A percentile compares a stretch with the other conserved stretches of the same genome.
Evolutionary conservation across 2,329 filamentous ascomycete species (phyloP).

Genomic region (Fusarium transvaalense): DNA sequence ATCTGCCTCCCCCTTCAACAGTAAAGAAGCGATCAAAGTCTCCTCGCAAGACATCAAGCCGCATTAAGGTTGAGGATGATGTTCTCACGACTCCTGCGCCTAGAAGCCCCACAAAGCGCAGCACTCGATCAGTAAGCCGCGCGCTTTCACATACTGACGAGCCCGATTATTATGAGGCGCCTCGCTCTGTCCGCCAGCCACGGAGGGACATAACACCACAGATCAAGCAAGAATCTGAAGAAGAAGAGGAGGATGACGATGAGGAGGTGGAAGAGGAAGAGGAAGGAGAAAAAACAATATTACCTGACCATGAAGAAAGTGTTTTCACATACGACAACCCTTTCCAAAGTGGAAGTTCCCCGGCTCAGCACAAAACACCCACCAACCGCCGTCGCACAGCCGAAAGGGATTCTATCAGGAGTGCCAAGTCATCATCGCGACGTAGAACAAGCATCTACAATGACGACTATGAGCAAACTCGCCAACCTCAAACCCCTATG

Average conservation of each 20-base stretch:
- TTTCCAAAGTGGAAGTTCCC: slow-evolving; percentile 86
- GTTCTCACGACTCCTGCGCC: slow-evolving; percentile 55
- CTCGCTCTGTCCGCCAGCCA: slow-evolving; percentile 62
- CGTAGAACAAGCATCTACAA: slow-evolving; percentile 57
- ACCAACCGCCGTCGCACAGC: slow-evolving; percentile 64
- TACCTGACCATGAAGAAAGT: slow-evolving; percentile 61
- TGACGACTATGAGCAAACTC: slow-evolving; percentile 52
- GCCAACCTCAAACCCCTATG: slow-evolving; percentile 46
- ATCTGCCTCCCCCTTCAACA: slow-evolving; percentile 63
- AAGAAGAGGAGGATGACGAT: slow-evolving; percentile 56
- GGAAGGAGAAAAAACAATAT: slow-evolving; percentile 50
- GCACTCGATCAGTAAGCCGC: slow-evolving; percentile 65
- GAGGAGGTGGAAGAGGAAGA: slow-evolving; percentile 53
- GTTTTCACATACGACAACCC: slow-evolving; percentile 92
- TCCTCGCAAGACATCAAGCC: slow-evolving; percentile 65
- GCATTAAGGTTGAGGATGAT: slow-evolving; percentile 66
- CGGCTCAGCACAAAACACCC: slow-evolving; percentile 64
- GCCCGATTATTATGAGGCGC: slow-evolving; percentile 55
- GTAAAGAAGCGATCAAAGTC: slow-evolving; percentile 66
- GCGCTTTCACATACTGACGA: slow-evolving; percentile 66
- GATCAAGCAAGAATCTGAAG: slow-evolving; percentile 67
- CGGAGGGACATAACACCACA: slow-evolving; percentile 66
- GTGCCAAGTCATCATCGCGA: slow-evolving; percentile 58
- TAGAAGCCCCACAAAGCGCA: slow-evolving; percentile 66
- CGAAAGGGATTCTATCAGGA: slow-evolving; percentile 58